A percentile compares a stretch with the other conserved stretches of the same genome.
These are phyloP conservation scores for Cynara cardunculus DNA, from an alignment of 129 eudicot species.

Conservation along the genomic window DNA sequence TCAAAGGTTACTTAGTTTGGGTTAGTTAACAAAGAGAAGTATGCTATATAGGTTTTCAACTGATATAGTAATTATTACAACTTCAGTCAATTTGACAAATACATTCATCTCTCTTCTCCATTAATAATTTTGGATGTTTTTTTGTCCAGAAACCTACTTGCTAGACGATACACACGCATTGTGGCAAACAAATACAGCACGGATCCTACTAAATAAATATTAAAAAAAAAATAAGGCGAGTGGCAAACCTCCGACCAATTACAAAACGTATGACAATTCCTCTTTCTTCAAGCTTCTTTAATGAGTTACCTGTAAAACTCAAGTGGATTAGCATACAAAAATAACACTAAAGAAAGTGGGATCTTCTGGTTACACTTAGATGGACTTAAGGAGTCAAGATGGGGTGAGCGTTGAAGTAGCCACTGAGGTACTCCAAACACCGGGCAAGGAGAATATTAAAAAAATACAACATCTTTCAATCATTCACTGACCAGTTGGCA, in stretches of 20 bases:
- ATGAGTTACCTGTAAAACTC: slow-evolving; percentile 56
- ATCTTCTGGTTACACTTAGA: not conserved
- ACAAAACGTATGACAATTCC: slow-evolving; percentile 87
- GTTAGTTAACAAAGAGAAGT: not conserved
- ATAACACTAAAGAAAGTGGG: not conserved
- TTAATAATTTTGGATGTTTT: not conserved
- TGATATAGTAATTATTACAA: not conserved
- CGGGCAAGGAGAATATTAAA: not conserved
- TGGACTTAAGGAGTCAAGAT: not conserved
- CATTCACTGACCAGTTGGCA: slow-evolving; percentile 64
- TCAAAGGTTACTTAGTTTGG: not conserved
- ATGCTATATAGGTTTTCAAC: not conserved
- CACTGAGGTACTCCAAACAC: not conserved
- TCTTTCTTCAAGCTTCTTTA: slow-evolving; percentile 84
- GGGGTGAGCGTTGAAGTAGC: too few relatives aligned
- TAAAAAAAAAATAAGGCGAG: not conserved
- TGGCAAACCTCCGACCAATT: slow-evolving; percentile 84
- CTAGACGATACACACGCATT: not conserved
- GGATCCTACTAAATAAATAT: not conserved
- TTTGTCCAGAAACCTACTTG: not conserved
- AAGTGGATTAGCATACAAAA: not conserved
- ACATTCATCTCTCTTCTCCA: not conserved
- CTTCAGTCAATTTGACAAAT: not conserved
- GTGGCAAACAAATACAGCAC: not conserved
- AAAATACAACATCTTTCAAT: not conserved